Base-by-base conservation (phyloP, 176 grass and related monocot genomes). In the Lolium rigidum region DNA sequence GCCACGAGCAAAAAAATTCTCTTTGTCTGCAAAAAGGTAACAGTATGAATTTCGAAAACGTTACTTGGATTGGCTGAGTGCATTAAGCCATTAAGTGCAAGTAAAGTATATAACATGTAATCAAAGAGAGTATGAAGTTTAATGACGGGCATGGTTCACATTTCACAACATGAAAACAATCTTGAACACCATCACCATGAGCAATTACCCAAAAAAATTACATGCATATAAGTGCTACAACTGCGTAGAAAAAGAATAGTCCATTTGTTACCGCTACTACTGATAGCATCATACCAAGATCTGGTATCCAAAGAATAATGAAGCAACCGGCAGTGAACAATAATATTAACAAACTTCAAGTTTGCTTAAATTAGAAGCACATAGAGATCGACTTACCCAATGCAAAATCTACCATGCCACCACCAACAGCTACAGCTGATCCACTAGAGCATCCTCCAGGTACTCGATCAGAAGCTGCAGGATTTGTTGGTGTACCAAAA, bases 391-490 rank as follows among this genome's bases (percentile, higher is more conserved):
- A 41, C 90, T 91, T 83, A 99, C 97, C 97, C 76, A 99, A 91
- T n/a, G 97, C 86, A 87, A 99, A 99, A 89, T 99, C 94, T 82
- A 94, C 97, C 66, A 96, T 88, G 22, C 92, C 92, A 82, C 82
- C 78, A 85, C 92, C 94, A 90, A 99, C 97, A 75, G 97, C 92
- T 37, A 96, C 94, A 81, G 97, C 92, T 26, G 97, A 99, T 76
- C 97, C 97, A 68, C 97, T 99, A 65, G 94, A 99, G 63, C 94
- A 99, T 66, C 97, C 97, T 22, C 97, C 97, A 72, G 97, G 92
- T 83, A 94, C 87, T 80, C 77, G 88, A 58, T 93, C 89, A 15
- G 76, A 81, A 68, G 82, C 85, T 20, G 79, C 73, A 77, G 97
- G 94, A 90, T 99, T 99, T 83, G 83, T 77, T 74, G 97, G 97